Base-by-base conservation (phyloP, 2,329 filamentous ascomycete genomes). In the Exophiala bonariae region DNA sequence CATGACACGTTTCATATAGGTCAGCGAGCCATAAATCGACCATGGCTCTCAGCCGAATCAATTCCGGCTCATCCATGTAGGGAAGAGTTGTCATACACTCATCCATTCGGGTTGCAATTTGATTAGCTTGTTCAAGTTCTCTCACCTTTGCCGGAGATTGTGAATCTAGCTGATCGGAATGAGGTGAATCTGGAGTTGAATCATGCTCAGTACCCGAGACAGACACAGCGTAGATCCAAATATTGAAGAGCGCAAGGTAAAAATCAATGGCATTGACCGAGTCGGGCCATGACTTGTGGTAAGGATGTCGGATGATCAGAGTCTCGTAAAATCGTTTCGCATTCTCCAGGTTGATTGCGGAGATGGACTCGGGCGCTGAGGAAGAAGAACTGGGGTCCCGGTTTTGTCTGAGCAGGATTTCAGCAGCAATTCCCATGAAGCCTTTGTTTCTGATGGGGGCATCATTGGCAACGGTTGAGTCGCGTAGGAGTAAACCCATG, bases 361-460 rank as follows among this genome's bases (percentile, higher is more conserved):
- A 34, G 32, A 26, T 28, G n/a, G n/a, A n/a, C n/a, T n/a, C n/a
- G n/a, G 6, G 32, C 6, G n/a, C n/a, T 18, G 32, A 6, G 9
- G 35, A 20, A 10, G 36, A 18, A 33, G 5, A 8, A 6, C 23
- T 26, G 6, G 6, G 26, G 39, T n/a, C 70, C n/a, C n/a, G 20
- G 14, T 30, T 17, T 19, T 47, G 36, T 13, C 86, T 80, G 69
- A 95, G 82, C 46, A 96, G 69, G 16, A 96, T 80, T 68, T 96
- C 91, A 2, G 88, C 89, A 1, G 89, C 90, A 35, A 96, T 78
- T 11, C 85, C 85, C 92, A 91, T 96, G 55, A 86, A 78, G 28
- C 81, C 79, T 59, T 84, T 77, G 16, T 73, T 74, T 31, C 89
- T 80, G 38, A 92, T 66, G 63, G 96, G 89, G 16, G 91, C 73